Evolutionary conservation across 2,329 filamentous ascomycete species (phyloP).

Genomic region (Fusarium proliferatum): DNA sequence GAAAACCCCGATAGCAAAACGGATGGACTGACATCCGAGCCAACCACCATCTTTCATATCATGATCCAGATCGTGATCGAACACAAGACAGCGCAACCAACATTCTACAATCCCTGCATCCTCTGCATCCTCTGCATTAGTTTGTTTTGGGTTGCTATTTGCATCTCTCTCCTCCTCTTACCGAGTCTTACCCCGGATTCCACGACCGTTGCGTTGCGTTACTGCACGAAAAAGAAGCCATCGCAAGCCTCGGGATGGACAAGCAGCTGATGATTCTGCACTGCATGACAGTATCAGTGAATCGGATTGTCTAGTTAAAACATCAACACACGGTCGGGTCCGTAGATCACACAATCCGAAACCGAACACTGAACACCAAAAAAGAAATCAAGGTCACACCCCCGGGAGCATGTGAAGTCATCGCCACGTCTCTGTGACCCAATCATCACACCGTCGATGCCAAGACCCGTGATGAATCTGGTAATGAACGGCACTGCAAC

Average conservation of each 20-base stretch:
- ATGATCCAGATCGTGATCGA: constrained; percentile 36
- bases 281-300: not conserved
- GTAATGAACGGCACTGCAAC: constrained; percentile 34
- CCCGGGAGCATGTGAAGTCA: constrained; percentile 42
- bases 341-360: constrained; percentile 23
- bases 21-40: constrained; percentile 28
- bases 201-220: constrained; percentile 22
- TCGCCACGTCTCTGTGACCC: constrained; percentile 35
- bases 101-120: constrained; percentile 33
- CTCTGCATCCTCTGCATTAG: constrained; percentile 25
- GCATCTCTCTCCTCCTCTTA: not conserved
- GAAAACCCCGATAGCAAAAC: not conserved
- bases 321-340: constrained; percentile 20
- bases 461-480: constrained; percentile 36
- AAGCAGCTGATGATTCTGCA: not conserved
- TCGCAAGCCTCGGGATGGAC: not conserved
- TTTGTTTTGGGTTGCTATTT: constrained; percentile 12
- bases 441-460: constrained; percentile 33
- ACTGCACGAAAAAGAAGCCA: not conserved
- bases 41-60: constrained; percentile 25
- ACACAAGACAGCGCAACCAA: constrained; percentile 8
- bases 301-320: constrained; percentile 4
- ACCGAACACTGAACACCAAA: constrained; percentile 4
- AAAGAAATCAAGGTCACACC: constrained; percentile 16
- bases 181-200: constrained; percentile 35